Evolutionary conservation across 805 yeast genomes (phyloP).

Genomic region (Metschnikowia lochheadii): DNA sequence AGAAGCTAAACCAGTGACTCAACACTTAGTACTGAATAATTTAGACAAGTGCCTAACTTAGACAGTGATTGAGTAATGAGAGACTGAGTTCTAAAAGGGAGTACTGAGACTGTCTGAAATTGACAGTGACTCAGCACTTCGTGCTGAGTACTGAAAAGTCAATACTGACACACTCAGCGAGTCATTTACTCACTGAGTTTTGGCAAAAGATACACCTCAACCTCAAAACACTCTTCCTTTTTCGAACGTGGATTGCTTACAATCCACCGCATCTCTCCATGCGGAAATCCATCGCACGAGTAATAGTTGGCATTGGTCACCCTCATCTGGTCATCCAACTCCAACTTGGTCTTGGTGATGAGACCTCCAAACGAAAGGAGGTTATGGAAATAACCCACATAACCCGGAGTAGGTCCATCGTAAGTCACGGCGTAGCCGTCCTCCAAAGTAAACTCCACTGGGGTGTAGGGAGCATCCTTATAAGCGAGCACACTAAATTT

Average conservation of each 20-base stretch:
- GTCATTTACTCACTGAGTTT: no score
- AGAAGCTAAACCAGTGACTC: no score
- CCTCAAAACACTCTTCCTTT: neutral
- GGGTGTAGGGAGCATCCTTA: neutral
- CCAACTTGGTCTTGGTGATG: neutral
- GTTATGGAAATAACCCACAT: neutral
- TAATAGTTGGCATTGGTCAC: neutral
- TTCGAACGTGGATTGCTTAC: neutral
- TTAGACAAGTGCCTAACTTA: no score
- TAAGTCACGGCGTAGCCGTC: neutral
- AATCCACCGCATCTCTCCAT: neutral
- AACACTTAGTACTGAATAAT: no score
- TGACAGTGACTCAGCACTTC: no score
- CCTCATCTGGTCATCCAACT: neutral
- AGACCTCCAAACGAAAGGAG: neutral
- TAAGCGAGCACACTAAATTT: neutral
- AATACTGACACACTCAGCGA: no score
- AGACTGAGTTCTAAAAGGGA: no score
- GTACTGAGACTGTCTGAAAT: no score
- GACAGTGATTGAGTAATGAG: no score
- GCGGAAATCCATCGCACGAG: neutral
- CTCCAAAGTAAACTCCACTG: neutral
- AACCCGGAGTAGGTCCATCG: neutral
- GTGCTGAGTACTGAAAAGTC: no score
- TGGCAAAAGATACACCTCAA: neutral